Percentiles rank a stretch among this genome's conserved stretches.
These are phyloP conservation scores for Neurospora terricola DNA, from an alignment of 495 filamentous ascomycete genomes.

Conservation along the genomic window DNA sequence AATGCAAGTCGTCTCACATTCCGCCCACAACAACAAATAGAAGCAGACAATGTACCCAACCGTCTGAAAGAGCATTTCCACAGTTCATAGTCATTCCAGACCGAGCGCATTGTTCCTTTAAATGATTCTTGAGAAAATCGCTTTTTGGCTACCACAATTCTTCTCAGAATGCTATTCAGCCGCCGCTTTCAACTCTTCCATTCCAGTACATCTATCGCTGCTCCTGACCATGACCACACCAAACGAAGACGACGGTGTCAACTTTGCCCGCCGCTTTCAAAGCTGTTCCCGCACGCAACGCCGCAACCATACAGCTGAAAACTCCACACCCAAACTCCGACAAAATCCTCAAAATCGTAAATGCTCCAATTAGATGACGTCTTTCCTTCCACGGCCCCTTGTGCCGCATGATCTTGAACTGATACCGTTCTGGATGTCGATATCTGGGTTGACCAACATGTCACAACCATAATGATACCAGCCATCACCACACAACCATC, in stretches of 20 bases:
- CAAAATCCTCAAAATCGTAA: background rate
- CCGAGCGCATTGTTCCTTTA: background rate
- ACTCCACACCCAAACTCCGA: background rate
- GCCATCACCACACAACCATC: background rate
- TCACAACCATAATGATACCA: background rate
- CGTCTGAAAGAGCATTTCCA: background rate
- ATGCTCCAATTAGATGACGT: background rate
- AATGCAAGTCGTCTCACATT: background rate
- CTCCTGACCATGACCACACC: background rate
- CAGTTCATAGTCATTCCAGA: background rate
- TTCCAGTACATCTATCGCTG: background rate
- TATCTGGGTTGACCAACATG: background rate
- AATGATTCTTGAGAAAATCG: background rate
- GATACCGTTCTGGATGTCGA: background rate
- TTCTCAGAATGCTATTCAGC: background rate
- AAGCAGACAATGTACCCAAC: background rate
- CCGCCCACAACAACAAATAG: background rate
- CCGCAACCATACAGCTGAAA: background rate
- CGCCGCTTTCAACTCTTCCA: background rate
- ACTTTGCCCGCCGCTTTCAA: background rate
- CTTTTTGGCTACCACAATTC: background rate
- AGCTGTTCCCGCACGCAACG: background rate
- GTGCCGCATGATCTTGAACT: background rate
- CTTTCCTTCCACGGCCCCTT: background rate
- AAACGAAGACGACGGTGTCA: background rate